Evolutionary conservation across 768 basidiomycete genomes (phyloP).

Genomic region (Russula ochroleuca): DNA sequence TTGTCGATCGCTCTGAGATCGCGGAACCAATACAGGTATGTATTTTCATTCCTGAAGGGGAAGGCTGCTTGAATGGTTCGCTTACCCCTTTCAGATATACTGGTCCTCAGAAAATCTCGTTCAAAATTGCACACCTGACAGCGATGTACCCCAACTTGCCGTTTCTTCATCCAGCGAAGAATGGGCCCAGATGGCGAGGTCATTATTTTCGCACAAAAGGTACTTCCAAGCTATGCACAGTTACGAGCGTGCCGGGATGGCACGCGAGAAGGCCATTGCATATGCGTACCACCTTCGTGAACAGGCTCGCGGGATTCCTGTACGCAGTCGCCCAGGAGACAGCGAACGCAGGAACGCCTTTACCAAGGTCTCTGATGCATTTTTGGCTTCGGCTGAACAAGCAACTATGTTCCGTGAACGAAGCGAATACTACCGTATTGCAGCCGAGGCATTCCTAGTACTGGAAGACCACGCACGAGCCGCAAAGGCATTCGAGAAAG

Average conservation of each 20-base stretch:
- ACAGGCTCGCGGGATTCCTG: slow-evolving; percentile 40
- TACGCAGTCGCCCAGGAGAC: slow-evolving; percentile 15
- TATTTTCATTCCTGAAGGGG: not conserved
- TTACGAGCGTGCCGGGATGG: slow-evolving; percentile 45
- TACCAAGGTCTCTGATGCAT: slow-evolving; percentile 46
- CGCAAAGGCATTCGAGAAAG: slow-evolving; percentile 40
- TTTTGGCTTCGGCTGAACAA: slow-evolving; percentile 40
- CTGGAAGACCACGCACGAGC: slow-evolving; percentile 41
- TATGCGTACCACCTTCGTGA: slow-evolving; percentile 53
- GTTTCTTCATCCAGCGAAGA: slow-evolving; percentile 48
- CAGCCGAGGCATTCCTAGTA: slow-evolving; percentile 46
- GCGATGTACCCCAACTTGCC: slow-evolving; percentile 51
- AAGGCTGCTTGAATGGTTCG: too few relatives aligned
- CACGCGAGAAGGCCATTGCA: slow-evolving; percentile 44
- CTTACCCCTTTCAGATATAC: slow-evolving; percentile 38
- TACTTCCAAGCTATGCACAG: slow-evolving; percentile 54
- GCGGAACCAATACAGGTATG: slow-evolving; percentile 59
- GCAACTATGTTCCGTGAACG: slow-evolving; percentile 30
- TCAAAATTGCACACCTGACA: slow-evolving; percentile 45
- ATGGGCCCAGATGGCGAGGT: slow-evolving; percentile 41
- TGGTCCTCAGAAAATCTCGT: slow-evolving; percentile 49
- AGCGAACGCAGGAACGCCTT: slow-evolving; percentile 37
- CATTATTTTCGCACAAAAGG: slow-evolving; percentile 42
- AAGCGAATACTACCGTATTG: slow-evolving; percentile 40
- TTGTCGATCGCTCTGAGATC: slow-evolving; percentile 56